phyloP scores from a whole-genome alignment of 768 basidiomycete genomes.

The Termitomyces sp. region DNA sequence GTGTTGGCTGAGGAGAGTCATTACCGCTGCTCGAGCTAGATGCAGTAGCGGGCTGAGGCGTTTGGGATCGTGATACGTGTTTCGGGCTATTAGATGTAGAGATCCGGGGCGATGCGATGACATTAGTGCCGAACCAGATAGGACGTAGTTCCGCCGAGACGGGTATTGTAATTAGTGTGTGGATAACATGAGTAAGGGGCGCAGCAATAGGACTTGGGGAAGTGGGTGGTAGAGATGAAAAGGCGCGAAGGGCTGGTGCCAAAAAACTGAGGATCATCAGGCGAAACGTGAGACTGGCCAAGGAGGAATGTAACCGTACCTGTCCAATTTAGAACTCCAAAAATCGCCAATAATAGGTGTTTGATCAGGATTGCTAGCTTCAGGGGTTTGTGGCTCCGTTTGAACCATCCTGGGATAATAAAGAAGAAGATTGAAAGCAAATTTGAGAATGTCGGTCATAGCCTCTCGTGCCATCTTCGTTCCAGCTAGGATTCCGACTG shows the following conservation, averaged over 20 bases:
- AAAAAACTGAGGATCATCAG: slow-evolving; percentile 48
- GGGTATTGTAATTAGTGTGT: slow-evolving; percentile 78
- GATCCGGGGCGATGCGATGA: slow-evolving; percentile 27
- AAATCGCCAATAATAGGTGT: slow-evolving; percentile 62
- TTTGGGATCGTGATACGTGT: slow-evolving; percentile 26
- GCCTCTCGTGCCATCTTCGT: slow-evolving; percentile 64
- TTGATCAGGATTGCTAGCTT: slow-evolving; percentile 23
- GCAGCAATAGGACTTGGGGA: slow-evolving; percentile 62
- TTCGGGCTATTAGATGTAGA: slow-evolving; percentile 34
- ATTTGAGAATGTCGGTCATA: slow-evolving; percentile 79
- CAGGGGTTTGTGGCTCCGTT: slow-evolving; percentile 39
- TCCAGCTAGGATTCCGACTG: slow-evolving; percentile 43
- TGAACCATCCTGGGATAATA: slow-evolving; percentile 72
- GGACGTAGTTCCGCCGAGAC: slow-evolving; percentile 49
- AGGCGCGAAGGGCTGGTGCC: slow-evolving; percentile 64
- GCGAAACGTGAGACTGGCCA: not conserved
- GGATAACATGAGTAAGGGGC: slow-evolving; percentile 79
- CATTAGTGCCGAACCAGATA: slow-evolving; percentile 56
- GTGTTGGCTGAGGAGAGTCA: slow-evolving; percentile 28
- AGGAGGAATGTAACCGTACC: slow-evolving; percentile 37
- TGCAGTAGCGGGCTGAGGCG: slow-evolving; percentile 23
- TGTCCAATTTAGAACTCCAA: slow-evolving; percentile 72
- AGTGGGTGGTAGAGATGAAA: slow-evolving; percentile 60
- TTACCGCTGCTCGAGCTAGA: slow-evolving; percentile 33
- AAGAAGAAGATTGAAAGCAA: slow-evolving; percentile 75